These are phyloP conservation scores for Nannochloropsis salina DNA, from an alignment of 108 stramenopile species.

Conservation along the genomic window DNA sequence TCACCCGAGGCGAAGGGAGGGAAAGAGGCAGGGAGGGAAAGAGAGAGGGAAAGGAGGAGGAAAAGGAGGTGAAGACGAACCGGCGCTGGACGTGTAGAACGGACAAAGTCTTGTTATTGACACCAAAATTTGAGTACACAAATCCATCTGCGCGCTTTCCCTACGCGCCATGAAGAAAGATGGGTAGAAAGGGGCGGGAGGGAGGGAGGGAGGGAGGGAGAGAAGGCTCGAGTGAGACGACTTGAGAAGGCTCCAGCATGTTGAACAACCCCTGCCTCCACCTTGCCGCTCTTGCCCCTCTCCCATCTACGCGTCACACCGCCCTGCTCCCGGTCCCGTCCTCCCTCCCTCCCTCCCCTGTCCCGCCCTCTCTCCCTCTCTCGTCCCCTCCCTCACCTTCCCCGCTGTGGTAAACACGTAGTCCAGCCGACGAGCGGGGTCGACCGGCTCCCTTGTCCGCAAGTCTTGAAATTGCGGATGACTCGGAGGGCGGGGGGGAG, in stretches of 20 bases:
- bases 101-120: neutral
- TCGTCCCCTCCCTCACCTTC: neutral
- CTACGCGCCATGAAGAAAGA: neutral
- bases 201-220: slow-evolving; percentile 10
- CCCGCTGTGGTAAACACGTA: neutral
- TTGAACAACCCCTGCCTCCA: too few species aligned
- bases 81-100: neutral
- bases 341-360: neutral
- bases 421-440: neutral
- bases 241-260: too few species aligned
- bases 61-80: neutral
- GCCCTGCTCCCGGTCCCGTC: neutral
- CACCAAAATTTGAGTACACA: neutral
- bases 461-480: neutral
- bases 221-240: neutral
- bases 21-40: neutral
- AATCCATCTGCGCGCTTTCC: neutral
- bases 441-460: neutral
- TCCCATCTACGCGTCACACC: neutral
- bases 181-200: neutral
- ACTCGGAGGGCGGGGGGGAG: neutral
- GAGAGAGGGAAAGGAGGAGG: neutral
- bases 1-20: neutral
- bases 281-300: too few species aligned
- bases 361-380: neutral